A percentile compares a stretch with the other conserved stretches of the same genome.
Conservation (phyloP, 768 basidiomycete genomes). For the Ramaria rubella region DNA sequence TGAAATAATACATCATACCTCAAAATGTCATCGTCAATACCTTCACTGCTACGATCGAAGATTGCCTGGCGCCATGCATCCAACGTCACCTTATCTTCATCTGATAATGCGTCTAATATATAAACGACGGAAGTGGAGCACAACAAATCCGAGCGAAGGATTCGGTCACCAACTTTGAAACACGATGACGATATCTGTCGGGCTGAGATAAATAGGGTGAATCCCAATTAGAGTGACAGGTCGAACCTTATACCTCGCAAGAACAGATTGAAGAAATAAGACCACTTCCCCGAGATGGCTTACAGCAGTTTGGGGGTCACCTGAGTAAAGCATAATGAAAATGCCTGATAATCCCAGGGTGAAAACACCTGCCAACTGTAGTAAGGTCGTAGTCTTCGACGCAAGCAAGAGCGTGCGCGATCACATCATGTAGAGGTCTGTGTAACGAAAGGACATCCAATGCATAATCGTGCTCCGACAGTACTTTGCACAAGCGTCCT, state of each 20-base stretch:
- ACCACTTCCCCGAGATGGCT: conserved; percentile 75
- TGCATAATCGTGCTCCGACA: conserved; percentile 50
- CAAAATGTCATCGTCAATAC: conserved; percentile 75
- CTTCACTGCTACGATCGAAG: conserved; percentile 71
- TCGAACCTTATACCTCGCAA: conserved; percentile 54
- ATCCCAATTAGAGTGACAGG: background rate
- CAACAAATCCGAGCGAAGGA: conserved; percentile 45
- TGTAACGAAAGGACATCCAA: conserved; percentile 70
- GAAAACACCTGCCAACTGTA: conserved; percentile 46
- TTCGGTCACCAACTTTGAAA: conserved; percentile 41
- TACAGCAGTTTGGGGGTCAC: conserved; percentile 79
- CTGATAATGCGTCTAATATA: conserved; percentile 31
- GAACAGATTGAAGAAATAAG: conserved; percentile 59
- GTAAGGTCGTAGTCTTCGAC: conserved; percentile 74
- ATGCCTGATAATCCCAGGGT: background rate
- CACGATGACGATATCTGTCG: conserved; percentile 44
- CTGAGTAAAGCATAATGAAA: conserved; percentile 30
- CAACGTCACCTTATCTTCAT: conserved; percentile 20
- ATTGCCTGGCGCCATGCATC: conserved; percentile 68
- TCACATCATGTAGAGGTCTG: conserved; percentile 53
- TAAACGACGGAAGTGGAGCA: conserved; percentile 41
- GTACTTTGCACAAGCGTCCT: conserved; percentile 60
- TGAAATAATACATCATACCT: conserved; percentile 30
- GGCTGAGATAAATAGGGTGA: conserved; percentile 4
- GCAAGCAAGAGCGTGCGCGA: conserved; percentile 54